Percentiles rank a stretch among this genome's conserved stretches.
Evolutionary conservation across 148 eudicot genomes (phyloP).

Genomic region (Cornus florida): DNA sequence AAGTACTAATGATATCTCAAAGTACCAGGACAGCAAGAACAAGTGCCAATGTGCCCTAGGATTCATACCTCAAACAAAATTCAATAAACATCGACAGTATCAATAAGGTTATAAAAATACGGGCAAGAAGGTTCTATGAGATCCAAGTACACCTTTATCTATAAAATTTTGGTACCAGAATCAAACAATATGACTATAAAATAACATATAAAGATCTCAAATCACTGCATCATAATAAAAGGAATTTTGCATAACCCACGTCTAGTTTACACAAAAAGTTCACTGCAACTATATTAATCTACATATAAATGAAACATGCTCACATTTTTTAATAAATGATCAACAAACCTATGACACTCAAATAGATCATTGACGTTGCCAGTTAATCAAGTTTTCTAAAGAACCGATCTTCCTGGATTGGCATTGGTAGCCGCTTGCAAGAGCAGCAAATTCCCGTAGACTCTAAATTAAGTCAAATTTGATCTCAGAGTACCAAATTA

Average conservation of each 20-base stretch:
- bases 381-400: too few relatives aligned
- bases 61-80: neutral
- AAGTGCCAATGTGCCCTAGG: neutral
- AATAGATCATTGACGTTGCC: too few relatives aligned
- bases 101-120: neutral
- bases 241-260: neutral
- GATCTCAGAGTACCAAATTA: too few relatives aligned
- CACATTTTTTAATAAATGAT: too few relatives aligned
- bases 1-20: neutral
- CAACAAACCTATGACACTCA: too few relatives aligned
- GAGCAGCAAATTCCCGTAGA: too few relatives aligned
- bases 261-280: neutral
- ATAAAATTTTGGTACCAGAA: neutral
- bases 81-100: neutral
- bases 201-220: neutral
- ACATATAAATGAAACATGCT: too few relatives aligned
- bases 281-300: too few relatives aligned
- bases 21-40: too few relatives aligned
- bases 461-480: too few relatives aligned
- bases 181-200: neutral
- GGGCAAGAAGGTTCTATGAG: neutral
- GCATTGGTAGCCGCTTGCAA: too few relatives aligned
- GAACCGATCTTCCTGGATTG: too few relatives aligned
- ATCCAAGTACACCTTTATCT: neutral
- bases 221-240: neutral